phyloP scores from a whole-genome alignment of 2,329 filamentous ascomycete genomes.

The Penicillium sp. region DNA sequence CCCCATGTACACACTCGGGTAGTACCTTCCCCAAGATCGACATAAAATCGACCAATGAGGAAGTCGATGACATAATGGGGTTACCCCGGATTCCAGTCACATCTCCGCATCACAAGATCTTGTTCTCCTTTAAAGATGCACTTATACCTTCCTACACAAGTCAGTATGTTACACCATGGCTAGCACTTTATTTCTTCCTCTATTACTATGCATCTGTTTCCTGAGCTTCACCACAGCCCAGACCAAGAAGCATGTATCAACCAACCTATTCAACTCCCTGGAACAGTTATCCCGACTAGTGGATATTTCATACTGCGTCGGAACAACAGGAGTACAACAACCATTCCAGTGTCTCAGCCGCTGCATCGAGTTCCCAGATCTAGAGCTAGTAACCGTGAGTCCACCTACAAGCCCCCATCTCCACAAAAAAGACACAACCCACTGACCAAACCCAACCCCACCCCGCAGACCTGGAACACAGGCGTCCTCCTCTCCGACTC shows the following conservation, averaged over 20 bases:
- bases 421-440: neutral
- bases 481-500: conserved; percentile 83
- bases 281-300: conserved; percentile 88
- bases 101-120: conserved; percentile 1
- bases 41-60: neutral
- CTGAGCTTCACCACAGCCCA: neutral
- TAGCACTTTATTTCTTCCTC: neutral
- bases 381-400: conserved; percentile 67
- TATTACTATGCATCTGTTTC: neutral
- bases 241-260: conserved; percentile 47
- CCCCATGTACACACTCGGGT: neutral
- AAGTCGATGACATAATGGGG: conserved; percentile 7
- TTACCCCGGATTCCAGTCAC: conserved; percentile 11
- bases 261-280: conserved; percentile 70
- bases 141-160: neutral
- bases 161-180: conserved; percentile 4
- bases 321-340: conserved; percentile 72
- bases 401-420: neutral
- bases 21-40: neutral
- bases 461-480: conserved; percentile 74
- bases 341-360: conserved; percentile 84
- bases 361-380: conserved; percentile 76
- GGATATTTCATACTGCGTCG: conserved; percentile 92
- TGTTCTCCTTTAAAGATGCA: neutral
- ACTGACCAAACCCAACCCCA: conserved; percentile 2